Evolutionary conservation across 1,284 basidiomycete genomes (phyloP).

Genomic region (Limonomyces culmigenus): DNA sequence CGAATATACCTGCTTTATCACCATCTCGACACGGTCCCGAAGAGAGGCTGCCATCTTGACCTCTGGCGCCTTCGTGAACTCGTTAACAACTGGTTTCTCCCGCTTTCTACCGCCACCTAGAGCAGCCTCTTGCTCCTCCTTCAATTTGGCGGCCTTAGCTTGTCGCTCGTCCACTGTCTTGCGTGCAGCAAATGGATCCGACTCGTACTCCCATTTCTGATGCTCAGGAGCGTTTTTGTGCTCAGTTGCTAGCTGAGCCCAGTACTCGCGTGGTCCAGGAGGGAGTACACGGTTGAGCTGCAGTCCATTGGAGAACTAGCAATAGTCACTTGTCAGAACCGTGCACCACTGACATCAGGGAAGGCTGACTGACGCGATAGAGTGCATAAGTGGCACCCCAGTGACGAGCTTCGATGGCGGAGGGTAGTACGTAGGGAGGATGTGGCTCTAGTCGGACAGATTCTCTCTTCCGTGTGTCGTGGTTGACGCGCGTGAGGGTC

Average conservation of each 20-base stretch:
- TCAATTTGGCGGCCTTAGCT: slow-evolving; percentile 30
- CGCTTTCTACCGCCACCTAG: not conserved
- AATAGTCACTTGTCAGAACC: not conserved
- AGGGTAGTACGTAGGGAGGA: slow-evolving; percentile 42
- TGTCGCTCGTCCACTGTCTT: slow-evolving; percentile 52
- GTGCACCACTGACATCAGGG: not conserved
- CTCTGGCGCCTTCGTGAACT: slow-evolving; percentile 59
- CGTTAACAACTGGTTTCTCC: slow-evolving; percentile 8
- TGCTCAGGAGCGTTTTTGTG: slow-evolving; percentile 54
- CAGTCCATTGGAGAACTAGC: slow-evolving; percentile 65
- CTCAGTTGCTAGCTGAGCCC: slow-evolving; percentile 58
- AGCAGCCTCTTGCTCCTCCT: slow-evolving; percentile 14
- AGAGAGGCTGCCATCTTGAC: slow-evolving; percentile 71
- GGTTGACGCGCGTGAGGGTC: slow-evolving; percentile 43
- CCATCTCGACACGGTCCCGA: slow-evolving; percentile 69
- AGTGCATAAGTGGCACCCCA: slow-evolving; percentile 81
- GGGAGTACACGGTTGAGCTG: slow-evolving; percentile 69
- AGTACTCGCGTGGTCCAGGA: slow-evolving; percentile 69
- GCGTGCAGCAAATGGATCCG: slow-evolving; percentile 69
- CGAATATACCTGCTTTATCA: slow-evolving; percentile 55
- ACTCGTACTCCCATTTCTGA: slow-evolving; percentile 72
- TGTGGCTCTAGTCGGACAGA: slow-evolving; percentile 59
- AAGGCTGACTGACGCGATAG: slow-evolving; percentile 49
- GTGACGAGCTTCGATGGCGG: slow-evolving; percentile 64
- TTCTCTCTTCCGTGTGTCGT: slow-evolving; percentile 55